Conservation (phyloP, 2,329 filamentous ascomycete species). For the Gaeumannomyces tritici region DNA sequence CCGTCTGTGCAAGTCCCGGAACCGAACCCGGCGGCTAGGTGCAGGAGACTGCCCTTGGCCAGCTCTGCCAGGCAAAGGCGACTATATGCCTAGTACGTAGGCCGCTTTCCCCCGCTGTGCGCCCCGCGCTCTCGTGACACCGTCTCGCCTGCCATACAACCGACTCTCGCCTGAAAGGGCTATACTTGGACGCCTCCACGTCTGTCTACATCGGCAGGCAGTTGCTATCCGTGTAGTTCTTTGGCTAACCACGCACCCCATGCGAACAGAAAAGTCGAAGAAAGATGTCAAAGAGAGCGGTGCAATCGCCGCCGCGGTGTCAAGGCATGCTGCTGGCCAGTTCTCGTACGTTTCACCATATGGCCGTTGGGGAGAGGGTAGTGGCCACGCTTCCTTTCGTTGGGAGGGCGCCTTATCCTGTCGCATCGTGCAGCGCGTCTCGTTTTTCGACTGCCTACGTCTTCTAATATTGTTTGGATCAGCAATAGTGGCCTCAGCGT, state of each 20-base stretch:
- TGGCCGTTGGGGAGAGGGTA: neutral
- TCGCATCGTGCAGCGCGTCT: neutral
- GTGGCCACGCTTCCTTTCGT: too few relatives aligned
- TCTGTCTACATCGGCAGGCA: neutral
- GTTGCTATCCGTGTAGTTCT: neutral
- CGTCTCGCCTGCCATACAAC: neutral
- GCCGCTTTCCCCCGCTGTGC: neutral
- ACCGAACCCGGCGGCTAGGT: neutral
- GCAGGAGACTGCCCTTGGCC: neutral
- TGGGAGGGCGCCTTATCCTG: too few relatives aligned
- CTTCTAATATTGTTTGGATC: neutral
- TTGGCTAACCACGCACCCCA: neutral
- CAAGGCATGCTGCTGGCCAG: slow-evolving; percentile 40
- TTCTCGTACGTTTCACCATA: slow-evolving; percentile 32
- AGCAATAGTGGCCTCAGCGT: neutral
- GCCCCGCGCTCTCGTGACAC: neutral
- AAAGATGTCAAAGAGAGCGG: slow-evolving; percentile 46
- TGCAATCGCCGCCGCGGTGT: slow-evolving; percentile 43
- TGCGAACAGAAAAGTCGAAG: slow-evolving; percentile 34
- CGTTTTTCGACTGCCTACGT: neutral
- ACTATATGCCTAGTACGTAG: slow-evolving; percentile 13
- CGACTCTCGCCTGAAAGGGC: neutral
- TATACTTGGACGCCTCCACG: neutral
- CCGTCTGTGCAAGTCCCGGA: neutral
- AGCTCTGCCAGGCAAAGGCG: neutral